Evolutionary conservation across 306 rosid genomes (phyloP), one percentile per base, ranked within the genome.

Genomic region (Echinosophora koreensis): DNA sequence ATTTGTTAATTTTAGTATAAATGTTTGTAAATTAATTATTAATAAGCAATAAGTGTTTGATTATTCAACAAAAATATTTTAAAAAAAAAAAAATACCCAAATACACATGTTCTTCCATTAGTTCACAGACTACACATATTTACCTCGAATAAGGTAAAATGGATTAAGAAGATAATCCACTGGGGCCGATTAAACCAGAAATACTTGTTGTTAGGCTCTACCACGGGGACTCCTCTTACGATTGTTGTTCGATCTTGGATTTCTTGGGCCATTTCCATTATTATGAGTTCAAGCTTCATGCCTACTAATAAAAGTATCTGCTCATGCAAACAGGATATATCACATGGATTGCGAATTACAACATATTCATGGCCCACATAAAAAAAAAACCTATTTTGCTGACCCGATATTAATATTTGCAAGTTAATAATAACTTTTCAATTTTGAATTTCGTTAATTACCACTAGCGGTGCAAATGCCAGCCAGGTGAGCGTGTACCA

Each of bases 181-280:
- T 85, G 73, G 1, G 93, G 96, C 3, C 85, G 77, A 67, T 89
- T 87, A 34, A 91, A 89, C 96, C 89, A 89, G 68, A 89, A 91
- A 28, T 68, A 89, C 77, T 91, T 87, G 71, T 91, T 89, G 77
- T 72, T 84, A n/a, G 91, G 93, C 67, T 91, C 84, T 7, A 91
- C 86, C 18, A 87, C 72, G 0, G 89, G 89, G 12, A 87, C 89
- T 15, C 96, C 93, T 68, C 80, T 82, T 2, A 91, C 93, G 12
- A 89, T 76, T 6, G 89, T 82, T 0, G 84, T 78, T 73, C 91
- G 80, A 9, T 89, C 90, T 68, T 86, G 91, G 47, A 87, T 91
- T 85, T 89, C 90, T 86, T 85, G 88, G 11, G 96, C 91, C 96
- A 91, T 89, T 82, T 89, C 91, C 87, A 86, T 79, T n/a, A 89